Percentiles rank a stretch among this genome's conserved stretches.
phyloP scores from a whole-genome alignment of 2,329 filamentous ascomycete genomes.

The Lasiodiplodia citricola region DNA sequence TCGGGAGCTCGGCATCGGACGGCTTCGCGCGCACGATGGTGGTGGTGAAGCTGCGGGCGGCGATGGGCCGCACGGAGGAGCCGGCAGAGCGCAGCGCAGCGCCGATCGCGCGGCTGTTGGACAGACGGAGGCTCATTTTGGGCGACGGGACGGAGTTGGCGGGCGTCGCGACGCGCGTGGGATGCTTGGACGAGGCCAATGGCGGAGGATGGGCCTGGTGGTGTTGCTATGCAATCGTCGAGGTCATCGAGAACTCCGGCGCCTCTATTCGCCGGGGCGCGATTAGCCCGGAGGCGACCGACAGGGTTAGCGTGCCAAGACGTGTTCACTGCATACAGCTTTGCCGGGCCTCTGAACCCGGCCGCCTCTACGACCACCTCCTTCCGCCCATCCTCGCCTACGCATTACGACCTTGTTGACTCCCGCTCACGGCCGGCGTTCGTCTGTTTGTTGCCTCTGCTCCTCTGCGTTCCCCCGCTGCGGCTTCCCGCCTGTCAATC shows the following conservation, averaged over 20 bases:
- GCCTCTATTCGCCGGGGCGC: slow-evolving; percentile 15
- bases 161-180: slow-evolving; percentile 36
- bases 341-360: slow-evolving; percentile 22
- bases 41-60: slow-evolving; percentile 50
- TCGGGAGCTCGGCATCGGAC: slow-evolving; percentile 50
- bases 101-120: slow-evolving; percentile 47
- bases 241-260: slow-evolving; percentile 24
- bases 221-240: slow-evolving; percentile 18
- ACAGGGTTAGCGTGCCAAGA: slow-evolving; percentile 18
- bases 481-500: neutral
- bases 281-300: neutral
- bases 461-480: neutral
- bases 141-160: slow-evolving; percentile 26
- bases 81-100: slow-evolving; percentile 42
- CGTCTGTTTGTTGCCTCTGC: slow-evolving; percentile 22
- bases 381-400: slow-evolving; percentile 23
- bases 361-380: slow-evolving; percentile 25
- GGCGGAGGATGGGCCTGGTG: slow-evolving; percentile 1
- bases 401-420: slow-evolving; percentile 22
- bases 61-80: slow-evolving; percentile 35
- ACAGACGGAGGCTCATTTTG: slow-evolving; percentile 49
- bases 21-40: slow-evolving; percentile 50
- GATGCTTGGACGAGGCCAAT: slow-evolving; percentile 17
- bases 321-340: neutral
- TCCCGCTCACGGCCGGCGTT: slow-evolving; percentile 26